Conservation (phyloP, 2,329 filamentous ascomycete genomes). For the Chrysosphaeria jannelii region DNA sequence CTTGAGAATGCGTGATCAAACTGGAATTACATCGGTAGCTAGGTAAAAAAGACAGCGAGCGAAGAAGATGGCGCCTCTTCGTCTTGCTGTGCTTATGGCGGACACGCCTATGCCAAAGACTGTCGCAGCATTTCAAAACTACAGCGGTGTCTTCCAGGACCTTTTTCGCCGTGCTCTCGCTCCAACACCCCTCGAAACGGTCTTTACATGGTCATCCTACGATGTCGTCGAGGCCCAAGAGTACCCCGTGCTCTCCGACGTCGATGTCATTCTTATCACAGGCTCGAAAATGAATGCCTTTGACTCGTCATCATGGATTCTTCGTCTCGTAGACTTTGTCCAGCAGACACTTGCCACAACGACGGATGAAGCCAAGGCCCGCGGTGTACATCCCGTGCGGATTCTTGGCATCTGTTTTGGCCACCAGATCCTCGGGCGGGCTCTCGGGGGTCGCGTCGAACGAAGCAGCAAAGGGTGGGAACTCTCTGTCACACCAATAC, state of each 20-base stretch:
- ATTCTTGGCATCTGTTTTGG: constrained; percentile 69
- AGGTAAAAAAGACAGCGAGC: too few relatives aligned
- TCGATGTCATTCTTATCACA: constrained; percentile 63
- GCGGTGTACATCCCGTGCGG: constrained; percentile 28
- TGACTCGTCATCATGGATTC: constrained; percentile 46
- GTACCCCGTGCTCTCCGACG: constrained; percentile 41
- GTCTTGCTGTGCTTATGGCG: constrained; percentile 68
- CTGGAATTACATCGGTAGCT: too few relatives aligned
- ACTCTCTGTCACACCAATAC: constrained; percentile 38
- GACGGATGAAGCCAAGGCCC: constrained; percentile 1
- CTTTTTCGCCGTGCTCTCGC: constrained; percentile 24
- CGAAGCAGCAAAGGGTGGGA: constrained; percentile 49
- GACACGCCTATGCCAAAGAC: constrained; percentile 43
- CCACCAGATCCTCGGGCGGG: constrained; percentile 56
- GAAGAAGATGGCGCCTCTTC: constrained; percentile 13
- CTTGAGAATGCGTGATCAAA: too few relatives aligned
- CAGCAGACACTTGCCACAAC: constrained; percentile 14
- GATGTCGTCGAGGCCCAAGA: constrained; percentile 29
- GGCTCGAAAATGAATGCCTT: constrained; percentile 49
- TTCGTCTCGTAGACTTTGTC: constrained; percentile 39
- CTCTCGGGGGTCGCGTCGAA: constrained; percentile 35
- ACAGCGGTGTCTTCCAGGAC: constrained; percentile 36
- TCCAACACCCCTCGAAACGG: constrained; percentile 13
- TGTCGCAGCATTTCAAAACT: constrained; percentile 34
- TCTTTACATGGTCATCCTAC: constrained; percentile 30